Base-by-base conservation (phyloP, 192 early-diverging fungal genomes). In the Chytriomyces confervae region DNA sequence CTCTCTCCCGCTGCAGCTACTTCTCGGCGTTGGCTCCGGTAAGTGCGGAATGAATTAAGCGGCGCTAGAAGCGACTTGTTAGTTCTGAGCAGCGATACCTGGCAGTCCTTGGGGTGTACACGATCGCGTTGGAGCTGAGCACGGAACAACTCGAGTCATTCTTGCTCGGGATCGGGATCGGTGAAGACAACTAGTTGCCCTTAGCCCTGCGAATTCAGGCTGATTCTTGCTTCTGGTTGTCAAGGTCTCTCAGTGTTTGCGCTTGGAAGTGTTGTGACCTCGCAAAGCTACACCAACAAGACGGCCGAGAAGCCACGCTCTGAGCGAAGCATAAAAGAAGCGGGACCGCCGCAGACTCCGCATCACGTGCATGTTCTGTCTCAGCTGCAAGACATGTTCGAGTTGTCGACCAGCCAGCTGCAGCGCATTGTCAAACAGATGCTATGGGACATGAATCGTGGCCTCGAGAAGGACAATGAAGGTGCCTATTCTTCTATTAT, bases 361-460 rank as follows among this genome's bases (percentile, higher is more conserved):
- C 16, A 57, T 13, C 53, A 20, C 20, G 16, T 57, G 1, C 53
- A 20, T 57, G 16, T 13, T 45, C 64, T 79, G 11, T 57, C 77
- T 49, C 53, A 68, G 18, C 79, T 87, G 23, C 77, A 80, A 23
- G 50, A 7, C 20, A 76, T 83, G 61, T 79, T 84, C 20, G 23
- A 48, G 16, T 50, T 84, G 29, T 44, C 70, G 23, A 48, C 62
- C 16, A 65, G 72, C 60, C 27, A 61, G 61, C 66, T 84, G 69
- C 50, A 78, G 48, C 49, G 61, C 10, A 79, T 84, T 60, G 53
- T 67, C 51, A 45, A 69, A 61, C 83, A 84, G 68, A 74, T 84
- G 64, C 60, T 80, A 0, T 50, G 50, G n/a, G 83, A 84, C 29
- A 82, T 84, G 75, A 79, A 83, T 50, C 81, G 72, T 62, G 83